Percentiles rank a stretch among this genome's conserved stretches.
Evolutionary conservation across 2,329 filamentous ascomycete species (phyloP).

Genomic region (Sphaerulina populicola): DNA sequence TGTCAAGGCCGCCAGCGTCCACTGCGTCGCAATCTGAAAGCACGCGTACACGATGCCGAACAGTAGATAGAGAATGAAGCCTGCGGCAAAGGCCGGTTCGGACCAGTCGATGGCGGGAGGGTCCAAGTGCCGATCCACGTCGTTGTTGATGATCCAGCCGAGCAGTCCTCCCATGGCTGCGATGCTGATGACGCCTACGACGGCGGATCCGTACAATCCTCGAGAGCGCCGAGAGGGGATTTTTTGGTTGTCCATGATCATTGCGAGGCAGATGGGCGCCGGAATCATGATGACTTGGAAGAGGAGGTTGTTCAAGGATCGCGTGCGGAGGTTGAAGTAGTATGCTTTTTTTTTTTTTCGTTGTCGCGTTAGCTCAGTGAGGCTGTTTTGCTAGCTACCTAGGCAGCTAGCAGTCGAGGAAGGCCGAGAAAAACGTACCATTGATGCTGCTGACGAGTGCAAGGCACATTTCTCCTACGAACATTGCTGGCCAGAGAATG

Average conservation of each 20-base stretch:
- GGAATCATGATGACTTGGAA: conserved; percentile 17
- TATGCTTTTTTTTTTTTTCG: not conserved
- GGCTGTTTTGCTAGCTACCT: too few relatives aligned
- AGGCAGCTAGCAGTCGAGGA: not conserved
- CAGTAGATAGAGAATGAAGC: conserved; percentile 12
- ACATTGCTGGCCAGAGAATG: conserved; percentile 16
- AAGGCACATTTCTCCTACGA: conserved; percentile 18
- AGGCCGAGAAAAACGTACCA: not conserved
- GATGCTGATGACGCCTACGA: conserved; percentile 7
- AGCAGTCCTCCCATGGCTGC: conserved; percentile 6
- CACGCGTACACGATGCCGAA: conserved; percentile 7
- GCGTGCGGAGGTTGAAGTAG: conserved; percentile 16
- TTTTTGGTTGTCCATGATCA: conserved; percentile 12
- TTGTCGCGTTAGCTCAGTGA: not conserved
- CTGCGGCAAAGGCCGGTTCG: conserved; percentile 9
- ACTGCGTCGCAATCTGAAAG: conserved; percentile 9
- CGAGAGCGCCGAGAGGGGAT: conserved; percentile 6
- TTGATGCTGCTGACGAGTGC: conserved; percentile 19
- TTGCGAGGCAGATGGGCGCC: conserved; percentile 6
- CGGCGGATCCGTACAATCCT: conserved; percentile 8
- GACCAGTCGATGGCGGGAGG: conserved; percentile 15
- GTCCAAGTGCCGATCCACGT: conserved; percentile 9
- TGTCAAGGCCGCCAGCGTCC: conserved; percentile 3
- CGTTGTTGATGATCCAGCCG: conserved; percentile 11
- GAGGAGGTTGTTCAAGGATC: conserved; percentile 14